A percentile compares a stretch with the other conserved stretches of the same genome.
Evolutionary conservation across 768 basidiomycete genomes (phyloP).

Genomic region (Lactarius hatsudake): DNA sequence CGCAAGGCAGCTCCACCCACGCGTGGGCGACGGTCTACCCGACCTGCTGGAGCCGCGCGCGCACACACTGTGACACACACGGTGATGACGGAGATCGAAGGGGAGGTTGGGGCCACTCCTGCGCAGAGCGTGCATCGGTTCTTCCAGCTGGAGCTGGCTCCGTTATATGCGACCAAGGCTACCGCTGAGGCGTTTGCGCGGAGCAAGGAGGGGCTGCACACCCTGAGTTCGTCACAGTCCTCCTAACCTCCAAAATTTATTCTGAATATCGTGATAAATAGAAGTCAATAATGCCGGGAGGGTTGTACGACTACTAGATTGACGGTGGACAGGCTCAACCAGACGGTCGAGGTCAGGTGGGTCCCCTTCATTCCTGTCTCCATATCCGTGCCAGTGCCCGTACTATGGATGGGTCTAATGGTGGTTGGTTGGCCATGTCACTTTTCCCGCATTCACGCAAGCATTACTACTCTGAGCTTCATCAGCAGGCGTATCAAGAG

Average conservation of each 20-base stretch:
- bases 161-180: no score
- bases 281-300: constrained; percentile 10
- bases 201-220: not conserved
- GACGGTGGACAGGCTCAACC: not conserved
- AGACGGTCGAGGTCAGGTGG: constrained; percentile 2
- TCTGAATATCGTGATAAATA: not conserved
- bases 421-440: not conserved
- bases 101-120: no score
- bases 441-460: no score
- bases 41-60: not conserved
- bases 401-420: no score
- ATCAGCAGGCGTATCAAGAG: no score
- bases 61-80: not conserved
- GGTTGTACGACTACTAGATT: constrained; percentile 3
- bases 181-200: not conserved
- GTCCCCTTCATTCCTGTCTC: not conserved
- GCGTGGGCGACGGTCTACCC: constrained; percentile 9
- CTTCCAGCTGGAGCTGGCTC: no score
- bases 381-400: no score
- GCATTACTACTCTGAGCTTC: no score
- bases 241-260: no score
- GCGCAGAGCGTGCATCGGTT: no score
- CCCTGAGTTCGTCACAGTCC: not conserved
- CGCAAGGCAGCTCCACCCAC: not conserved
- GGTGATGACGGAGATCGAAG: not conserved